A percentile compares a stretch with the other conserved stretches of the same genome.
Evolutionary conservation across 768 basidiomycete species (phyloP).

Genomic region (Amanita brunnescens): DNA sequence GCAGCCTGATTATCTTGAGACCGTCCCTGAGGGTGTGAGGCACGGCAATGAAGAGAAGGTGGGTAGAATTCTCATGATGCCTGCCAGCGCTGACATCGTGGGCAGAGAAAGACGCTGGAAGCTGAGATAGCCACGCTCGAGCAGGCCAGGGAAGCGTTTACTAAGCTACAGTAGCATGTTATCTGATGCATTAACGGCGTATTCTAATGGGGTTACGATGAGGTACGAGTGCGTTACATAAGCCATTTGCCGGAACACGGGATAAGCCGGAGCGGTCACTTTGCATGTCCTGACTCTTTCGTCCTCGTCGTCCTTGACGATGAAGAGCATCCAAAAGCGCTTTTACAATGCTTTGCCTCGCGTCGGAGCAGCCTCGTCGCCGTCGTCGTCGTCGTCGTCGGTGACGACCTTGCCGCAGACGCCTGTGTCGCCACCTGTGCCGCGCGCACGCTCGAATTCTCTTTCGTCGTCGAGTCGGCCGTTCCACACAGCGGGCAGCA

Average conservation of each 20-base stretch:
- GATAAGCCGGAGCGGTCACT: background rate
- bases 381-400: background rate
- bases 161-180: slow-evolving; percentile 8
- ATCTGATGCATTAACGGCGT: background rate
- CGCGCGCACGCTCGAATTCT: slow-evolving; percentile 36
- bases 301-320: slow-evolving; percentile 15
- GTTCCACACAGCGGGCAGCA: slow-evolving; percentile 27
- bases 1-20: slow-evolving; percentile 69
- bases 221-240: slow-evolving; percentile 1
- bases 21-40: slow-evolving; percentile 74
- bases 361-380: slow-evolving; percentile 1
- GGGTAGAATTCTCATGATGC: slow-evolving; percentile 14
- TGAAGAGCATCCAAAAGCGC: slow-evolving; percentile 45
- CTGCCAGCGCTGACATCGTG: background rate
- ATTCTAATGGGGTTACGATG: background rate
- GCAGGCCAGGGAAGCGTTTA: slow-evolving; percentile 10
- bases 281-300: background rate
- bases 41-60: slow-evolving; percentile 79
- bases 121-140: slow-evolving; percentile 40
- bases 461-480: slow-evolving; percentile 27
- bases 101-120: slow-evolving; percentile 65
- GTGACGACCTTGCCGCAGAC: slow-evolving; percentile 8
- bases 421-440: slow-evolving; percentile 19
- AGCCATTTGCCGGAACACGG: background rate
- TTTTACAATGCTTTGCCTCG: slow-evolving; percentile 35